These are phyloP conservation scores for Tulasnella sp. DNA, from an alignment of 768 basidiomycete species.

Conservation along the genomic window DNA sequence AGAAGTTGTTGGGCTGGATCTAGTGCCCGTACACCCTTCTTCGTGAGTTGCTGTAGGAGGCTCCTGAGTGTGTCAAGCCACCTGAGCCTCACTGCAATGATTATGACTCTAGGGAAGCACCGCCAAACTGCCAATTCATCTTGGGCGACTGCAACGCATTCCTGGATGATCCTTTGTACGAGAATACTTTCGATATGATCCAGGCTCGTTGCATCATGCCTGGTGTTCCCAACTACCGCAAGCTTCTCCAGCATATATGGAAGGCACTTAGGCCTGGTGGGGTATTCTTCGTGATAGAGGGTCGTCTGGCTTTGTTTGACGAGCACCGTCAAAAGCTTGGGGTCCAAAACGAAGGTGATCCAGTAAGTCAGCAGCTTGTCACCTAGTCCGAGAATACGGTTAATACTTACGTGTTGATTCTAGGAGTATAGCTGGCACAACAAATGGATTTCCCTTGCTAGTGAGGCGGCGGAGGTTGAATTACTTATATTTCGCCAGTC, in stretches of 20 bases:
- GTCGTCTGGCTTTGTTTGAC: background rate
- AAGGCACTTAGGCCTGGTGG: conserved; percentile 6
- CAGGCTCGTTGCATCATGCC: conserved; percentile 1
- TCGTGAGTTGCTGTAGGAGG: too few relatives aligned
- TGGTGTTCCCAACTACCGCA: conserved; percentile 11
- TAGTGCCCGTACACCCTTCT: too few relatives aligned
- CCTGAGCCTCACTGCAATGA: too few relatives aligned
- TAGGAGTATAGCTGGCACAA: background rate
- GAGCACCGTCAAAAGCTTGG: background rate
- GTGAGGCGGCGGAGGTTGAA: background rate
- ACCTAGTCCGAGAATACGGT: too few relatives aligned
- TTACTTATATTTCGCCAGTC: too few relatives aligned
- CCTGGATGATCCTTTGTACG: background rate
- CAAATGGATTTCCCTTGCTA: background rate
- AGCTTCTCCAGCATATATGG: background rate
- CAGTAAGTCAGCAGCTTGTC: background rate
- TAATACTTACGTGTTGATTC: background rate
- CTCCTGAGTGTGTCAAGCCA: too few relatives aligned
- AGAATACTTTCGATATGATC: conserved; percentile 13
- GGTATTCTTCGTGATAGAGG: conserved; percentile 4
- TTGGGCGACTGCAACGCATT: background rate
- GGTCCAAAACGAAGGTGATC: background rate
- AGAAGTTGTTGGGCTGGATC: too few relatives aligned
- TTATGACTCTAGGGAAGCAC: background rate
- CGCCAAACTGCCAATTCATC: conserved; percentile 17